phyloP scores from a whole-genome alignment of 1,139 yeast genomes.

The Saccharomyces hybrid region DNA sequence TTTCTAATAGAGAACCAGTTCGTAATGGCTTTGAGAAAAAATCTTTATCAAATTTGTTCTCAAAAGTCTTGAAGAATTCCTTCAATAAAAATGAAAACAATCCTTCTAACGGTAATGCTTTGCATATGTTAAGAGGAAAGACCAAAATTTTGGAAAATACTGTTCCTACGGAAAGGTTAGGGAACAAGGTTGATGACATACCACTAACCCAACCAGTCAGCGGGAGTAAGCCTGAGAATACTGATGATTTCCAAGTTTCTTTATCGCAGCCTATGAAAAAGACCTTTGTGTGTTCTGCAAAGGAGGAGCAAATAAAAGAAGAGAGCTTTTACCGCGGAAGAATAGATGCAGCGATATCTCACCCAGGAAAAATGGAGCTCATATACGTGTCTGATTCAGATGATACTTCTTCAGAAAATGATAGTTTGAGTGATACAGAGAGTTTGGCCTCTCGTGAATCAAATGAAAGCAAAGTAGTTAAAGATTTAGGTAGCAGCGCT shows the following conservation, averaged over 20 bases:
- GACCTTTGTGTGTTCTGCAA: not conserved
- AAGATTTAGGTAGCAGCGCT: not conserved
- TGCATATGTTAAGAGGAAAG: not conserved
- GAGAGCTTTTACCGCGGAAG: not conserved
- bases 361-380: constrained; percentile 9
- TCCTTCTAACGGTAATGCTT: not conserved
- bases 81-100: not conserved
- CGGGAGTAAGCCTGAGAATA: not conserved
- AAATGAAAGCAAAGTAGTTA: not conserved
- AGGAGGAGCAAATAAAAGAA: not conserved
- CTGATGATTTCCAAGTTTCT: not conserved
- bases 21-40: not conserved
- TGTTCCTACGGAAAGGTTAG: not conserved
- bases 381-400: constrained; percentile 10
- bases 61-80: not conserved
- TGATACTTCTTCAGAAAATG: not conserved
- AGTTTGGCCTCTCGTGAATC: not conserved
- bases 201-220: not conserved
- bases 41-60: not conserved
- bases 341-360: not conserved
- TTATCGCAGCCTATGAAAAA: not conserved
- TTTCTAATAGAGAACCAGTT: not conserved
- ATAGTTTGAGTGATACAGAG: not conserved
- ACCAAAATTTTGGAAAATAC: not conserved
- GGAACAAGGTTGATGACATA: not conserved